Conservation (phyloP, 177 flowering plant genomes). For the Vitis hybrid region DNA sequence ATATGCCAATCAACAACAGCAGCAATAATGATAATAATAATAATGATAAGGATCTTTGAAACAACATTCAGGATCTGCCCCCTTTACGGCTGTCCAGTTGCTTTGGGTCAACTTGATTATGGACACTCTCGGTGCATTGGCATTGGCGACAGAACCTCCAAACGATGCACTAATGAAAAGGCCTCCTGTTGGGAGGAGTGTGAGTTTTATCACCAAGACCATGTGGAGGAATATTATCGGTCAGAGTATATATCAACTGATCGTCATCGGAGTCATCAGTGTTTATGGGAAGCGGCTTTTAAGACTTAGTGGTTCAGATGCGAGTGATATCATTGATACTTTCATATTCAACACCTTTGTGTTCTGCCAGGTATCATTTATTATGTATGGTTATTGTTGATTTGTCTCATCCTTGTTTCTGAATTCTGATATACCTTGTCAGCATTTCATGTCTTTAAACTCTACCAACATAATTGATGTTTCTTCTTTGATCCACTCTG, state of each 20-base stretch:
- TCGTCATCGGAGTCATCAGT: constrained; percentile 49
- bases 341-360: constrained; percentile 79
- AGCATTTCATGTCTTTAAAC: background rate
- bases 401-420: background rate
- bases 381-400: background rate
- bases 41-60: background rate
- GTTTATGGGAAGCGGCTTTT: constrained; percentile 61
- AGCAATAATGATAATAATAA: no score
- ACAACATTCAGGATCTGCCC: constrained; percentile 59
- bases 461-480: background rate
- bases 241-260: constrained; percentile 71
- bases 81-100: constrained; percentile 42
- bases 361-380: constrained; percentile 66
- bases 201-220: constrained; percentile 54
- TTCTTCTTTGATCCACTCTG: background rate
- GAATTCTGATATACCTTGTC: background rate
- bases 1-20: no score
- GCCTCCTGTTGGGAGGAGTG: constrained; percentile 24
- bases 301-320: constrained; percentile 50
- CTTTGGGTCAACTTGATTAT: constrained; percentile 46
- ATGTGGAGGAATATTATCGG: constrained; percentile 91
- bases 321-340: constrained; percentile 48
- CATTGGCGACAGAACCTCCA: constrained; percentile 42
- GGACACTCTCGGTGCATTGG: constrained; percentile 46
- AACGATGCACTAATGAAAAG: constrained; percentile 33